phyloP scores from a whole-genome alignment of 331 rosid genomes.

The Telfairia occidentalis region DNA sequence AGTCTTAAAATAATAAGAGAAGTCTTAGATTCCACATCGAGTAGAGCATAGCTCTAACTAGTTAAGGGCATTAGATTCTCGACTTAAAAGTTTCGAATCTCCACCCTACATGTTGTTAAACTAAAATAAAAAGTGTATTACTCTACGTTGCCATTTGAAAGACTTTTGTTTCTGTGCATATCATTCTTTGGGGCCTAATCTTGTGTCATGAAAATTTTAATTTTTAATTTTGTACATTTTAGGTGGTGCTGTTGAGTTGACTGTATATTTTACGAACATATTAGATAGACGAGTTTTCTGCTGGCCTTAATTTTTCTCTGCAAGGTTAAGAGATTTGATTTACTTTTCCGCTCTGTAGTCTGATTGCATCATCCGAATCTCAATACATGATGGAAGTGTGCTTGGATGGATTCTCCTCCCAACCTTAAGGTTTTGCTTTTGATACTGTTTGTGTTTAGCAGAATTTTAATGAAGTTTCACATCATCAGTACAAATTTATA shows the following conservation, averaged over 20 bases:
- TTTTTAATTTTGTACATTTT: background rate
- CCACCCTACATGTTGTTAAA: too few species aligned
- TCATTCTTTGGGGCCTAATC: background rate
- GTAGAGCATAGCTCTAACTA: too few species aligned
- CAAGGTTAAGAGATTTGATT: background rate
- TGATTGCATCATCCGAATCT: conserved; percentile 78
- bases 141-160: background rate
- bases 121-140: too few species aligned
- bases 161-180: background rate
- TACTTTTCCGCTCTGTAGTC: conserved; percentile 31
- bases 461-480: background rate
- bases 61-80: too few species aligned
- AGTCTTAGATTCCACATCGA: too few species aligned
- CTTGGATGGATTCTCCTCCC: conserved; percentile 85
- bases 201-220: background rate
- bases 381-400: conserved; percentile 49
- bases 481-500: conserved; percentile 10
- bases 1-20: background rate
- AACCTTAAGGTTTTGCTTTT: conserved; percentile 41
- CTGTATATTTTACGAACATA: background rate
- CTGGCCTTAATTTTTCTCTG: conserved; percentile 12
- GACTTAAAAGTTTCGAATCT: too few species aligned
- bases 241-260: background rate
- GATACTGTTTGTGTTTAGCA: background rate
- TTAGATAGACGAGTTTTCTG: background rate